These are phyloP conservation scores for Psidium guajava DNA, from an alignment of 345 rosid species.

Conservation along the genomic window DNA sequence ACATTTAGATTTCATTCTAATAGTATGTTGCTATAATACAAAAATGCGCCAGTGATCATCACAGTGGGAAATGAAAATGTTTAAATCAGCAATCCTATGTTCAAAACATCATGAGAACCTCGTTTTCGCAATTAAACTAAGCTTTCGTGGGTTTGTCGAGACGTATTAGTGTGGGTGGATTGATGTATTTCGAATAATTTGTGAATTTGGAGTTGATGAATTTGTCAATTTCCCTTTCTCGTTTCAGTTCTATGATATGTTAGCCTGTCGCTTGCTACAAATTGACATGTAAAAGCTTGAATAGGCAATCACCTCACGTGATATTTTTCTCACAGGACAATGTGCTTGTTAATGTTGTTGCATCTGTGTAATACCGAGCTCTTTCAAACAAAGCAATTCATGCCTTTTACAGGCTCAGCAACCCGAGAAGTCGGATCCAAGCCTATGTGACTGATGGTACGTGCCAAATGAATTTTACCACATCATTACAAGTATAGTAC, in stretches of 20 bases:
- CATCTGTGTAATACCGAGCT: conserved; percentile 22
- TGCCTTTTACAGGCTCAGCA: conserved; percentile 25
- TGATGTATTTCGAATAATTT: background rate
- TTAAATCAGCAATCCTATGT: background rate
- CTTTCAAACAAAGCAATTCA: conserved; percentile 15
- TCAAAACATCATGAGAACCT: background rate
- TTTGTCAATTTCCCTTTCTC: background rate
- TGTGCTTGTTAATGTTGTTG: conserved; percentile 27
- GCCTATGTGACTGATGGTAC: conserved; percentile 26
- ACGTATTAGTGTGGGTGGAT: background rate
- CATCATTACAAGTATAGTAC: no score
- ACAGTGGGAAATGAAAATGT: background rate
- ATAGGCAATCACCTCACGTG: background rate
- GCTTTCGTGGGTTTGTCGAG: background rate
- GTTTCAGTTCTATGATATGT: background rate
- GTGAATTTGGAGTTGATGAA: background rate
- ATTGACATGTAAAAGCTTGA: background rate
- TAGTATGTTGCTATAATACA: no score
- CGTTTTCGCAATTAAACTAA: background rate
- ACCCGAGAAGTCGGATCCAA: conserved; percentile 17
- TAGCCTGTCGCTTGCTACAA: background rate
- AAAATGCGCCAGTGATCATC: background rate
- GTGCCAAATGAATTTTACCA: background rate
- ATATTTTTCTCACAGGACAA: conserved; percentile 14
- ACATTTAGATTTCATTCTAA: background rate